A percentile compares a stretch with the other conserved stretches of the same genome.
phyloP scores from a whole-genome alignment of 1,284 basidiomycete species.

The Cryptococcus wingfieldii region DNA sequence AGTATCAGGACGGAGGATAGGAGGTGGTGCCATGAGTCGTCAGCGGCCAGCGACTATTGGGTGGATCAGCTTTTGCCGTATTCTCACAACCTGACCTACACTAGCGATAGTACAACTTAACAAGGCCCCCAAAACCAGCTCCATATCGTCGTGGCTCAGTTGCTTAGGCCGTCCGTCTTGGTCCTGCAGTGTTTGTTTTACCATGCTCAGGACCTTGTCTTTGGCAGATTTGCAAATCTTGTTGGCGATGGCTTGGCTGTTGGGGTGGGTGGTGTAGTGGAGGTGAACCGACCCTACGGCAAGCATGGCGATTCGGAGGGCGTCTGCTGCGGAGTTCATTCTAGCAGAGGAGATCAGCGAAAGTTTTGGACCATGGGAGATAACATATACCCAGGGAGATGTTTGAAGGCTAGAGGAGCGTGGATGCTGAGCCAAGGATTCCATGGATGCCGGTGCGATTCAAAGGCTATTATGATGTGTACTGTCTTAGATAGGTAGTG shows the following conservation, averaged over 20 bases:
- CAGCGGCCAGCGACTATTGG: constrained; percentile 36
- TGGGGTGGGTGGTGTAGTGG: constrained; percentile 31
- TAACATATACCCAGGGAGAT: constrained; percentile 32
- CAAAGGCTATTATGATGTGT: constrained; percentile 42
- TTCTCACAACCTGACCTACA: constrained; percentile 21
- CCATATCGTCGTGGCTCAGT: constrained; percentile 33
- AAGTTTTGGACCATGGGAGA: neutral
- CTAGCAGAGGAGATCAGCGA: neutral
- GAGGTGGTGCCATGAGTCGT: constrained; percentile 45
- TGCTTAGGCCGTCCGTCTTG: constrained; percentile 26
- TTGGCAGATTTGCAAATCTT: constrained; percentile 30
- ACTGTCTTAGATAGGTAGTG: constrained; percentile 43
- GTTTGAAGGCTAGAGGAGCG: constrained; percentile 40
- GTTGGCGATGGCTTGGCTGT: constrained; percentile 34
- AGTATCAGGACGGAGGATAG: constrained; percentile 37
- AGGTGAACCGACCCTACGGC: constrained; percentile 43
- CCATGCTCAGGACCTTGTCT: constrained; percentile 26
- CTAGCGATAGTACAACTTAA: constrained; percentile 43
- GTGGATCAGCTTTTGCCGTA: neutral
- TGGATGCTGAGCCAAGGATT: constrained; percentile 44
- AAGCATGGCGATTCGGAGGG: constrained; percentile 39
- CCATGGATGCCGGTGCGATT: constrained; percentile 33
- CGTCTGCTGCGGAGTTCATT: constrained; percentile 31
- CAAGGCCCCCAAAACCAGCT: constrained; percentile 39
- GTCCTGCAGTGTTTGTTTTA: constrained; percentile 23